Conservation (phyloP, 768 basidiomycete species). For the Sarcodon sp. region DNA sequence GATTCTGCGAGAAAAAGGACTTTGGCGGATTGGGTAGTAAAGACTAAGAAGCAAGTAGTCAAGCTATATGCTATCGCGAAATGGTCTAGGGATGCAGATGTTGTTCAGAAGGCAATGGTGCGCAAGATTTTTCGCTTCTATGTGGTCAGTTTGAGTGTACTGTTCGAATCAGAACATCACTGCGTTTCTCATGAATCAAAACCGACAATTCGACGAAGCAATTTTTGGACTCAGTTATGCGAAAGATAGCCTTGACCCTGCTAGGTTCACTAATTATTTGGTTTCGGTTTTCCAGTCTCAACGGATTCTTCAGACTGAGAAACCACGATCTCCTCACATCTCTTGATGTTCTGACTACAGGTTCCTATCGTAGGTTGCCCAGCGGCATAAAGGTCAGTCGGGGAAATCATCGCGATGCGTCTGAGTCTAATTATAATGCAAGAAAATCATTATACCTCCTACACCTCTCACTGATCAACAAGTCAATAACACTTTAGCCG, state of each 20-base stretch:
- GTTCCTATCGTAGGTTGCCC: constrained; percentile 78
- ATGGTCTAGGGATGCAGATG: constrained; percentile 77
- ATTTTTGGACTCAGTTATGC: constrained; percentile 50
- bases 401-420: not conserved
- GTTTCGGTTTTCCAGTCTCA: not conserved
- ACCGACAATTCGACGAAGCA: constrained; percentile 67
- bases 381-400: constrained; percentile 57
- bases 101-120: constrained; percentile 83
- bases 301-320: constrained; percentile 42
- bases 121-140: constrained; percentile 3
- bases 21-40: constrained; percentile 83
- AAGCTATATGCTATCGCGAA: constrained; percentile 80
- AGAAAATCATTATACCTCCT: constrained; percentile 58
- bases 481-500: constrained; percentile 48
- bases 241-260: constrained; percentile 59
- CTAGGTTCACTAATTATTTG: constrained; percentile 38
- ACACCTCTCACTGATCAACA: constrained; percentile 54
- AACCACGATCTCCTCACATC: constrained; percentile 93
- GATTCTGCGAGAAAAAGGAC: constrained; percentile 69
- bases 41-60: constrained; percentile 80
- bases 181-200: constrained; percentile 77
- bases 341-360: constrained; percentile 76
- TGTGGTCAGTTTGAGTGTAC: not conserved
- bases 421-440: constrained; percentile 13
- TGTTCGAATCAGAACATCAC: constrained; percentile 56